phyloP scores from a whole-genome alignment of 75 land plant genomes.

The Azolla pinnata region DNA sequence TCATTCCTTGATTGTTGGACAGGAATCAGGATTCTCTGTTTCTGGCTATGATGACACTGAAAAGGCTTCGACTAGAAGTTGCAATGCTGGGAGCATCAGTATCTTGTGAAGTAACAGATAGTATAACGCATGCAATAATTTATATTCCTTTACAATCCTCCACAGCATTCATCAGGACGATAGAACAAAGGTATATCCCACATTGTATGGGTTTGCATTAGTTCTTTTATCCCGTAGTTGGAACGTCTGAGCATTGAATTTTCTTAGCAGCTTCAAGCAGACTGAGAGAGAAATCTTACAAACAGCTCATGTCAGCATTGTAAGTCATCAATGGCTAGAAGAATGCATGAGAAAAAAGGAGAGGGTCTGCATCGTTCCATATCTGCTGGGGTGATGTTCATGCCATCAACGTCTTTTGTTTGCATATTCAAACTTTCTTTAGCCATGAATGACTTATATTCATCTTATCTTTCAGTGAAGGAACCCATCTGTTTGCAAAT shows the following conservation, averaged over 20 bases:
- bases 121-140: slow-evolving; percentile 8
- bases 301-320: not conserved
- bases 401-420: too few relatives aligned
- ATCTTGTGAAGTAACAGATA: not conserved
- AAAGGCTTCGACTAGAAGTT: slow-evolving; percentile 13
- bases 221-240: not conserved
- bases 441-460: too few relatives aligned
- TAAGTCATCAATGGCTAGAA: not conserved
- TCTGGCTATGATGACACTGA: slow-evolving; percentile 4
- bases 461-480: too few relatives aligned
- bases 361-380: not conserved
- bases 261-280: not conserved
- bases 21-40: slow-evolving; percentile 19
- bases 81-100: slow-evolving; percentile 13
- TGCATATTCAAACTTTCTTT: too few relatives aligned
- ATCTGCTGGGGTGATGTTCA: not conserved
- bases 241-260: not conserved
- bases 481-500: too few relatives aligned
- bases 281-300: not conserved
- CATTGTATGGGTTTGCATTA: not conserved
- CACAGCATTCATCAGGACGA: not conserved
- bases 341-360: not conserved
- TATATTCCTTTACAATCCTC: slow-evolving; percentile 9
- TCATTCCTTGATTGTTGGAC: not conserved
- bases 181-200: not conserved